These are phyloP conservation scores for Termitomyces sp. DNA, from an alignment of 768 basidiomycete genomes.

Conservation along the genomic window DNA sequence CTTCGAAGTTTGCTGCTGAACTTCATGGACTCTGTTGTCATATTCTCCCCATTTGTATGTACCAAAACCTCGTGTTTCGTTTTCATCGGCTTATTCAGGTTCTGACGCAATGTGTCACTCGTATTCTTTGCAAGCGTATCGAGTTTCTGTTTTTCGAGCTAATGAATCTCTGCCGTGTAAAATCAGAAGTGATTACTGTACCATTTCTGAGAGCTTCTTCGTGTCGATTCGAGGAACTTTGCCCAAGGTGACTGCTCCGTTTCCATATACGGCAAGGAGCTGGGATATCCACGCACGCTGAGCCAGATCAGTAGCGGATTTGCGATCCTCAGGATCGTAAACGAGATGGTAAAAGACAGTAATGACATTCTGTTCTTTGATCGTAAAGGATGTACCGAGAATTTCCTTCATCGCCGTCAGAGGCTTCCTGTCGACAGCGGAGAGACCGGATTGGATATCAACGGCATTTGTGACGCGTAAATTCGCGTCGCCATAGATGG, in stretches of 20 bases:
- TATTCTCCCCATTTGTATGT: slow-evolving; percentile 15
- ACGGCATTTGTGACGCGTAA: slow-evolving; percentile 44
- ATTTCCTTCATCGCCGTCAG: slow-evolving; percentile 34
- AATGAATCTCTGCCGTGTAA: neutral
- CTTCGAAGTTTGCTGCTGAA: slow-evolving; percentile 30
- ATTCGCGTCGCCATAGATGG: slow-evolving; percentile 35
- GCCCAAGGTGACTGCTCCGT: slow-evolving; percentile 36
- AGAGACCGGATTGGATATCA: slow-evolving; percentile 52
- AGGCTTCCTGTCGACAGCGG: slow-evolving; percentile 32
- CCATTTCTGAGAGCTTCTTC: slow-evolving; percentile 24
- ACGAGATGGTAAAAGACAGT: slow-evolving; percentile 29
- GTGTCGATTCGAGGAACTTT: slow-evolving; percentile 42
- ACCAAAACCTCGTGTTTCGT: slow-evolving; percentile 37
- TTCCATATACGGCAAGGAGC: slow-evolving; percentile 34
- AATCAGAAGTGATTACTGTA: slow-evolving; percentile 16
- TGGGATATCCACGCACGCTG: slow-evolving; percentile 47
- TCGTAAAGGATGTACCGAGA: slow-evolving; percentile 29
- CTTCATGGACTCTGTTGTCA: slow-evolving; percentile 26
- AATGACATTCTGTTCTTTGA: slow-evolving; percentile 31
- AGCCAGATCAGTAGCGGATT: slow-evolving; percentile 29
- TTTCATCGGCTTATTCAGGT: slow-evolving; percentile 39
- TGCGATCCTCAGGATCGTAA: slow-evolving; percentile 26
- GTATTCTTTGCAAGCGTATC: slow-evolving; percentile 39
- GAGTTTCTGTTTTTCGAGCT: slow-evolving; percentile 22
- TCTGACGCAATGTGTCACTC: slow-evolving; percentile 38